Conservation (phyloP, 768 basidiomycete species). For the Naganishia kalamii region DNA sequence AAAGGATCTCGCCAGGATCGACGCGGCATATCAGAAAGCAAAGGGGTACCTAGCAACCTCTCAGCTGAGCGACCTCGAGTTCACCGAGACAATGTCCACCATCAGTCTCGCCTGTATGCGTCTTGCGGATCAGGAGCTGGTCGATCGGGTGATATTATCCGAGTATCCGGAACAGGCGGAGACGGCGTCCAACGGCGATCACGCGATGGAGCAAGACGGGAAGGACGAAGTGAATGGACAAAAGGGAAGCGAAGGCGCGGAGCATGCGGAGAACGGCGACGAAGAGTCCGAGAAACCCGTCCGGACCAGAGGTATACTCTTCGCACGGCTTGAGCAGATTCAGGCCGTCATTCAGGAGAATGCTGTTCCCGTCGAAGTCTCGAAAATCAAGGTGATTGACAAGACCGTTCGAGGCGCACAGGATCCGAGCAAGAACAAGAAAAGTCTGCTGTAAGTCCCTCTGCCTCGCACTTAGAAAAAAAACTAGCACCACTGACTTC, state of each 20-base stretch:
- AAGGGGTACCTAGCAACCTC: conserved; percentile 65
- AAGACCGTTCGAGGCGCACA: conserved; percentile 77
- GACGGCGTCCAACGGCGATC: not conserved
- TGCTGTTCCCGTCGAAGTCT: conserved; percentile 66
- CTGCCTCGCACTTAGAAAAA: not conserved
- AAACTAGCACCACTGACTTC: not conserved
- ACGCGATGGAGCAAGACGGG: not conserved
- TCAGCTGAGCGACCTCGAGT: conserved; percentile 81
- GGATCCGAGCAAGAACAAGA: conserved; percentile 76
- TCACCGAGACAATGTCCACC: conserved; percentile 47
- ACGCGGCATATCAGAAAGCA: conserved; percentile 61
- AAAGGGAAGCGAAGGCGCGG: conserved; percentile 26
- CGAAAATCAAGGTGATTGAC: conserved; percentile 81
- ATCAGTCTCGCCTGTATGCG: conserved; percentile 10
- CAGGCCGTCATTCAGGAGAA: conserved; percentile 53
- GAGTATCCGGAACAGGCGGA: conserved; percentile 3
- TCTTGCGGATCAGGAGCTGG: conserved; percentile 45
- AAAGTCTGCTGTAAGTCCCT: conserved; percentile 3
- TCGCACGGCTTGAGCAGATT: conserved; percentile 27
- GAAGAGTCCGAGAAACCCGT: not conserved
- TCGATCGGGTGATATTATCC: conserved; percentile 27
- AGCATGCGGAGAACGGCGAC: not conserved
- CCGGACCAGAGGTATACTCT: not conserved
- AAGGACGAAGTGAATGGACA: conserved; percentile 47
- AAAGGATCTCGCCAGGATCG: conserved; percentile 52